Evolutionary conservation across 2,329 filamentous ascomycete genomes (phyloP), one percentile per base, ranked within the genome.

Genomic region (Aspergillus sp.): DNA sequence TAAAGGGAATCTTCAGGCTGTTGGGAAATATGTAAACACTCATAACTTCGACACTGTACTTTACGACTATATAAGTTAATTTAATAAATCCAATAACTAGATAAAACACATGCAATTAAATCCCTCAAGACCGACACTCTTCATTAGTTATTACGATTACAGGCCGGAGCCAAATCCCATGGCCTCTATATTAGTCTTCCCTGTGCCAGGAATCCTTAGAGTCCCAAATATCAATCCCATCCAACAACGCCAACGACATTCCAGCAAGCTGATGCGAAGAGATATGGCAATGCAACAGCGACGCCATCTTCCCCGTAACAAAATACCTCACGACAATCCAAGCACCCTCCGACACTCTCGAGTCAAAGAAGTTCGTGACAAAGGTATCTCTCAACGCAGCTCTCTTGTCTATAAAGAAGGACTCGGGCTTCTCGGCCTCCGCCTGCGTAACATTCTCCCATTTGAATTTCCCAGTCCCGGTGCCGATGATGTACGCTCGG

Each of bases 211-310:
- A 30, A 39, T 45, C 33, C 17, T 51, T 19, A 20, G 68, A 69
- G 44, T 48, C 51, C 77, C 76, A 81, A 17, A 64, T 71, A 65
- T 83, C 79, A 41, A 80, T 67, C 0, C 79, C 79, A 64, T 83
- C 80, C 19, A 82, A 61, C 6, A 82, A 69, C 1, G 75, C 75
- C 51, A 82, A 70, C 0, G 74, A 74, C 79, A 82, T 82, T 0
- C 79, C 79, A 1, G 78, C 79, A 22, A 69, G 68, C 46, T 81
- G 63, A 68, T 83, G 80, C 7, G 72, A 75, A 60, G 79, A 72
- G 17, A 82, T 77, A 65, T 83, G 80, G 59, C 80, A 83, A 66
- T 83, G 80, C 44, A 83, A 61, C 49, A 83, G 64, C 57, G 75
- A 82, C 0, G 78, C 73, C 0, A 80, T 79, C 0, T 80, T 78